A percentile compares a stretch with the other conserved stretches of the same genome.
Conservation (phyloP, 352 stramenopile genomes). For the Phytophthora citrophthora region DNA sequence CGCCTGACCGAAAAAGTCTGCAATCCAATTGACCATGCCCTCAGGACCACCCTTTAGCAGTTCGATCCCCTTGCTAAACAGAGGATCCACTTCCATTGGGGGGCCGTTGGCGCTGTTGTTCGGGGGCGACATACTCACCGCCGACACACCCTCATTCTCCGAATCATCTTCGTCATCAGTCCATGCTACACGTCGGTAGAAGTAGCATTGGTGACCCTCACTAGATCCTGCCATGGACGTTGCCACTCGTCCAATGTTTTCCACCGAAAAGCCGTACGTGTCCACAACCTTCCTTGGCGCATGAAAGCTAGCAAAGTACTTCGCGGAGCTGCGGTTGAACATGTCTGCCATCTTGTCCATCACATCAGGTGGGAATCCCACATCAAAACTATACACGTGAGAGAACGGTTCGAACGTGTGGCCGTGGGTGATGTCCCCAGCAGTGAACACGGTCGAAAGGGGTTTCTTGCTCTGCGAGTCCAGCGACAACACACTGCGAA, state of each 20-base stretch:
- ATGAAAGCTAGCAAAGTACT: conserved; percentile 97
- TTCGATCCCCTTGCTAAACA: conserved; percentile 83
- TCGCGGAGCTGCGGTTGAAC: conserved; percentile 92
- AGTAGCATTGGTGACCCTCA: conserved; percentile 97
- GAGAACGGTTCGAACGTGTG: conserved; percentile 96
- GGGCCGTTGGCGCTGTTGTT: conserved; percentile 23
- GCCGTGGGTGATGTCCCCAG: conserved; percentile 95
- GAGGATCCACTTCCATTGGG: conserved; percentile 71
- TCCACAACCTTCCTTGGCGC: conserved; percentile 92
- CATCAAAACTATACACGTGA: conserved; percentile 99
- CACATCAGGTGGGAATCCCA: conserved; percentile 96
- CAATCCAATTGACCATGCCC: conserved; percentile 75
- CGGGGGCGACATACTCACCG: conserved; percentile 22
- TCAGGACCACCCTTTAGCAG: conserved; percentile 79
- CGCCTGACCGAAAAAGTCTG: conserved; percentile 72
- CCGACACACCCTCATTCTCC: conserved; percentile 18
- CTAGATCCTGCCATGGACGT: conserved; percentile 96
- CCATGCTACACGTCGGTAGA: conserved; percentile 83
- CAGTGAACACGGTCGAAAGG: conserved; percentile 88
- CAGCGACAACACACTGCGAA: conserved; percentile 88
- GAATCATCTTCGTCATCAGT: conserved; percentile 30
- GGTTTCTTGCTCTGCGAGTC: conserved; percentile 66
- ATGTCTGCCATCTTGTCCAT: conserved; percentile 93
- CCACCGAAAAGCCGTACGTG: conserved; percentile 93
- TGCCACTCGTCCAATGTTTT: conserved; percentile 87